These are phyloP conservation scores for Hortiboletus flavorubellus DNA, from an alignment of 768 basidiomycete genomes.

Conservation along the genomic window DNA sequence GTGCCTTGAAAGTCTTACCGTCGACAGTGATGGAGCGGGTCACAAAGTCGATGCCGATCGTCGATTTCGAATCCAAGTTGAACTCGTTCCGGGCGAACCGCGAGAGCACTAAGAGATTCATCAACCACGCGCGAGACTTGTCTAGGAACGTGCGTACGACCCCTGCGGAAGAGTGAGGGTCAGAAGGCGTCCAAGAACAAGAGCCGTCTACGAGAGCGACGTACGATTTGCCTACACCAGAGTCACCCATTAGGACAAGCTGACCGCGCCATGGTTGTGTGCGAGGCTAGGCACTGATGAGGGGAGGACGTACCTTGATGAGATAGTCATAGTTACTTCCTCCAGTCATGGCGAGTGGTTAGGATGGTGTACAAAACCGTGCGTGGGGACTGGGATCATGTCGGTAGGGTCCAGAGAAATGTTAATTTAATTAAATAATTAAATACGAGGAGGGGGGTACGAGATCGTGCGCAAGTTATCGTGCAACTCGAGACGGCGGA, in stretches of 20 bases:
- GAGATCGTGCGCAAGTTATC: no score
- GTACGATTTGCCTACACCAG: slow-evolving; percentile 99
- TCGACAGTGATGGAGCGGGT: slow-evolving; percentile 95
- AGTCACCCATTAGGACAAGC: slow-evolving; percentile 99
- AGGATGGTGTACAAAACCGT: no score
- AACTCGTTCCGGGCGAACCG: slow-evolving; percentile 99
- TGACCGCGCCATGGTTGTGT: slow-evolving; percentile 28
- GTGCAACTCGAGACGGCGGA: no score
- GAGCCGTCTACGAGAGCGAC: slow-evolving; percentile 35
- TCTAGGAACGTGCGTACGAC: slow-evolving; percentile 26
- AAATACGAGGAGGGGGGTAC: no score
- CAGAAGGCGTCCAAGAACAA: no score
- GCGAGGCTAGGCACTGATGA: background rate
- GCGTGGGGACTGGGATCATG: no score
- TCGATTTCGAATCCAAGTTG: slow-evolving; percentile 98
- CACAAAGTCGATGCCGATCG: slow-evolving; percentile 98
- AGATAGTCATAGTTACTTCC: slow-evolving; percentile 97
- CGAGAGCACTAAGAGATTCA: slow-evolving; percentile 75
- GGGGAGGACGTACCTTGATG: slow-evolving; percentile 71
- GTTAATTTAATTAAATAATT: no score
- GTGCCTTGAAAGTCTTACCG: slow-evolving; percentile 94
- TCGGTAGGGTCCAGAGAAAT: no score
- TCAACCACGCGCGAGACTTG: background rate
- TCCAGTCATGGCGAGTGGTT: slow-evolving; percentile 64
- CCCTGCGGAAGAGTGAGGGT: slow-evolving; percentile 20